Evolutionary conservation across 176 grass and related monocot species (phyloP).

Genomic region (Triticum urartu): DNA sequence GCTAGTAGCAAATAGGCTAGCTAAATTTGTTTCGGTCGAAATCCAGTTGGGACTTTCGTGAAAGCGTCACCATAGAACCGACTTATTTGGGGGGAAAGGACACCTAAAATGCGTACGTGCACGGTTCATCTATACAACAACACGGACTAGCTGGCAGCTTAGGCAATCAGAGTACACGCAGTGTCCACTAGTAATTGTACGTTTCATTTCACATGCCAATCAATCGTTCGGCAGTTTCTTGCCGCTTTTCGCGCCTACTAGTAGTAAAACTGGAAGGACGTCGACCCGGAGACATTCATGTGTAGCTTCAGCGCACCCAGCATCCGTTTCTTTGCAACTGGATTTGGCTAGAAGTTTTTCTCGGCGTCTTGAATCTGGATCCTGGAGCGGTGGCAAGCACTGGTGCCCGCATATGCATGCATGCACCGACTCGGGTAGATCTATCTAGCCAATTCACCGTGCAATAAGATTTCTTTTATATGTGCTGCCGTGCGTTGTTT

Average conservation of each 20-base stretch:
- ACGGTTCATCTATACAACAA: conserved; percentile 17
- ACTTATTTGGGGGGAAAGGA: neutral
- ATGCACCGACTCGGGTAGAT: conserved; percentile 14
- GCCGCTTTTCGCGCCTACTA: neutral
- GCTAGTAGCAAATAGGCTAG: neutral
- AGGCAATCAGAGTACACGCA: neutral
- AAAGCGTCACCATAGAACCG: conserved; percentile 18
- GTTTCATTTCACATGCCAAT: neutral
- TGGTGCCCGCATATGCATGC: neutral
- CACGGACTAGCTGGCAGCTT: neutral
- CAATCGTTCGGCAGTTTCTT: neutral
- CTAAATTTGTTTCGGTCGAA: neutral
- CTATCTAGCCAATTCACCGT: neutral
- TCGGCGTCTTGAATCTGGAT: neutral
- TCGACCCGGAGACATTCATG: neutral
- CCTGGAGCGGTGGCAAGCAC: neutral
- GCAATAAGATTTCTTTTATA: neutral
- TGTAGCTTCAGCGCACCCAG: neutral
- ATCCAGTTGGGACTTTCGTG: neutral
- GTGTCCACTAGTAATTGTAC: neutral
- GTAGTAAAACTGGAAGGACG: neutral
- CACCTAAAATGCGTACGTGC: conserved; percentile 8
- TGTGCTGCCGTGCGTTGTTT: neutral
- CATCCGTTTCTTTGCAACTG: neutral
- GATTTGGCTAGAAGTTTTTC: neutral